A percentile compares a stretch with the other conserved stretches of the same genome.
phyloP scores from a whole-genome alignment of 1,139 yeast species.

The Debaryomyces sp. region DNA sequence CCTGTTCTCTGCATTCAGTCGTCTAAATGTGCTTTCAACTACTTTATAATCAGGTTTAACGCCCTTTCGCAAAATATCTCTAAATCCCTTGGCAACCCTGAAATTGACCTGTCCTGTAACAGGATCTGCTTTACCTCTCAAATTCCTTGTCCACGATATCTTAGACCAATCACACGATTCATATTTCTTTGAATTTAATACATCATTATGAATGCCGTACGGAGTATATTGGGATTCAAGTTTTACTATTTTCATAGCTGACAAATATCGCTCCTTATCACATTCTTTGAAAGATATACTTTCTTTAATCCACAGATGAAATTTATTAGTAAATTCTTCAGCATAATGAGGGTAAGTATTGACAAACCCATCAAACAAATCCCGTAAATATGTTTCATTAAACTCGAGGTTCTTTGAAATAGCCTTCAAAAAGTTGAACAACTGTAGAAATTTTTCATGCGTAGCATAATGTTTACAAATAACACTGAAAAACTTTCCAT shows the following conservation, averaged over 20 bases:
- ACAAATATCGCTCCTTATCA: constrained; percentile 13
- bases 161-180: constrained; percentile 24
- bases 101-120: constrained; percentile 32
- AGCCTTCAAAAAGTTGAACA: constrained; percentile 27
- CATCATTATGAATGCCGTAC: constrained; percentile 22
- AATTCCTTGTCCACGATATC: constrained; percentile 19
- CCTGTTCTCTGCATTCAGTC: constrained; percentile 25
- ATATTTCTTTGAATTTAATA: constrained; percentile 17
- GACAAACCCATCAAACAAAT: constrained; percentile 34
- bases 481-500: constrained; percentile 20
- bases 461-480: constrained; percentile 27
- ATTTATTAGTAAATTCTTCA: constrained; percentile 23
- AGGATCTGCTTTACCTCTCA: constrained; percentile 16
- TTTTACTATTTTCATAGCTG: constrained; percentile 22
- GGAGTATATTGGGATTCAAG: constrained; percentile 37
- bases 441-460: constrained; percentile 28
- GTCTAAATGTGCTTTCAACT: constrained; percentile 35
- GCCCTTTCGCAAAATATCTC: constrained; percentile 35
- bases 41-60: constrained; percentile 37
- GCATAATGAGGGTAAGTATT: constrained; percentile 39
- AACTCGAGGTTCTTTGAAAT: constrained; percentile 21
- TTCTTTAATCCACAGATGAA: constrained; percentile 27
- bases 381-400: constrained; percentile 24
- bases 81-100: constrained; percentile 38
- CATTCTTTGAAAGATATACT: constrained; percentile 7